These are phyloP conservation scores for Heliosperma pusillum DNA, from an alignment of 148 eudicot species.

Conservation along the genomic window DNA sequence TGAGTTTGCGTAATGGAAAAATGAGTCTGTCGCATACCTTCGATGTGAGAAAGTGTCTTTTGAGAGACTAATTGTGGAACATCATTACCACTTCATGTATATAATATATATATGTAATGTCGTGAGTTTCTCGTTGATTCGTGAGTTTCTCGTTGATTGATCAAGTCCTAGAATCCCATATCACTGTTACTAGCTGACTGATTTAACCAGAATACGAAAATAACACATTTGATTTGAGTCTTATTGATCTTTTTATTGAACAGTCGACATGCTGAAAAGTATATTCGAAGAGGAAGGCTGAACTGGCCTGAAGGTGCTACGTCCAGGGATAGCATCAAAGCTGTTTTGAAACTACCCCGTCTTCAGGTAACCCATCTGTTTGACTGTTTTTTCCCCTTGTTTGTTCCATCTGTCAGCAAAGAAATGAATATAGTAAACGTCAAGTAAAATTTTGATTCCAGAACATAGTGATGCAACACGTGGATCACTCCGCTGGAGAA, in stretches of 20 bases:
- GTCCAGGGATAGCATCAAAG: slow-evolving; percentile 63
- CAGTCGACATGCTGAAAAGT: slow-evolving; percentile 63
- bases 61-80: not conserved
- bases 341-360: slow-evolving; percentile 54
- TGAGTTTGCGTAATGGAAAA: no score
- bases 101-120: not conserved
- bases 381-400: not conserved
- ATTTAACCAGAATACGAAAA: not conserved
- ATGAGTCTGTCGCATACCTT: no score
- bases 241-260: slow-evolving; percentile 11
- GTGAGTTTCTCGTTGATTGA: not conserved
- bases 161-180: not conserved
- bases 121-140: not conserved
- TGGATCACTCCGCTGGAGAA: slow-evolving; percentile 71
- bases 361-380: slow-evolving; percentile 38
- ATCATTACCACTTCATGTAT: not conserved
- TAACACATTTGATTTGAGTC: not conserved
- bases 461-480: slow-evolving; percentile 65
- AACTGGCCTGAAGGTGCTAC: slow-evolving; percentile 72
- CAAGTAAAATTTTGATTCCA: slow-evolving; percentile 20
- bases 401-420: not conserved
- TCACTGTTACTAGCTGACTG: not conserved
- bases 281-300: slow-evolving; percentile 56
- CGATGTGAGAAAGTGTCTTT: no score
- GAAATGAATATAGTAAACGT: not conserved